These are phyloP conservation scores for Aspergillus carbonarius DNA, from an alignment of 2,329 filamentous ascomycete genomes.

Conservation along the genomic window DNA sequence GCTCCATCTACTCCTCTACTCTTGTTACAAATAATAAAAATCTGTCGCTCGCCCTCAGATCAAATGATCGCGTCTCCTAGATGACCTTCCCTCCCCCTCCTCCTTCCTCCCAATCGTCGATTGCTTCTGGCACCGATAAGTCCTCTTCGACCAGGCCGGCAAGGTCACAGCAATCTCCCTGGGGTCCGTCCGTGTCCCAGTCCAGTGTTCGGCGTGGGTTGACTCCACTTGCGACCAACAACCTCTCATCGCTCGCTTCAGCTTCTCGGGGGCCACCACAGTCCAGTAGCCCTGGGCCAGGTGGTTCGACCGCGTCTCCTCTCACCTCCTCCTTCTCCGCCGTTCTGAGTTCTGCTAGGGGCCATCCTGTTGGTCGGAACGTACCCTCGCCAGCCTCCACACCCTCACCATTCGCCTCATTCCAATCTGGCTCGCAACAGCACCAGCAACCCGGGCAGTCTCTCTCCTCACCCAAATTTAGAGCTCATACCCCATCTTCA, in stretches of 20 bases:
- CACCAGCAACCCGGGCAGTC: conserved; percentile 50
- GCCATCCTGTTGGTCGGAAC: conserved; percentile 52
- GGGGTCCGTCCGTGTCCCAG: conserved; percentile 57
- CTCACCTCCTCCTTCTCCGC: conserved; percentile 55
- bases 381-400: conserved; percentile 56
- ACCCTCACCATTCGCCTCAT: conserved; percentile 55
- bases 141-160: conserved; percentile 45
- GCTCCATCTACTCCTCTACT: conserved; percentile 8
- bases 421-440: conserved; percentile 57
- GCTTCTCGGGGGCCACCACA: conserved; percentile 46
- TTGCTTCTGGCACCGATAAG: conserved; percentile 52
- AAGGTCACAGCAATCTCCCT: conserved; percentile 54
- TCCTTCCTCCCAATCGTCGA: conserved; percentile 52
- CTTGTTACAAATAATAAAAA: conserved; percentile 28
- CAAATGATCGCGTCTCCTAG: conserved; percentile 55
- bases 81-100: conserved; percentile 57
- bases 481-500: conserved; percentile 56
- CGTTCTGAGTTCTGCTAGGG: conserved; percentile 50
- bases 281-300: conserved; percentile 51
- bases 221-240: conserved; percentile 58
- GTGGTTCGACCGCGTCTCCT: conserved; percentile 51
- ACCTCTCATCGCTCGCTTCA: conserved; percentile 45
- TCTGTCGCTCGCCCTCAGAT: conserved; percentile 42
- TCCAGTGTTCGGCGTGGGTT: conserved; percentile 57
- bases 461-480: conserved; percentile 56